Evolutionary conservation across 768 basidiomycete species (phyloP).

Genomic region (Suillus fuscotomentosus): DNA sequence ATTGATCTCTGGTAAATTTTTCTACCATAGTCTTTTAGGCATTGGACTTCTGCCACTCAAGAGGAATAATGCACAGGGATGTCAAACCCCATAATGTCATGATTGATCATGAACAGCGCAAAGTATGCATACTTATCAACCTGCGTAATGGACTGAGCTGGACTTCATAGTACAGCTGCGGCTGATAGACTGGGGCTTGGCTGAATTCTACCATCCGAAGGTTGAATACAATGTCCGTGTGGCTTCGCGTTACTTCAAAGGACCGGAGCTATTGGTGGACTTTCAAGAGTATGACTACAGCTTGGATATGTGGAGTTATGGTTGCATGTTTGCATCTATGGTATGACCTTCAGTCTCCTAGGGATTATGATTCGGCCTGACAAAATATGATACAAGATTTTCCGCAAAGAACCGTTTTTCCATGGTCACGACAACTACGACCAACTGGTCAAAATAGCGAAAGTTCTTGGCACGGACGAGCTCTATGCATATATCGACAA

Average conservation of each 20-base stretch:
- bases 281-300: slow-evolving; percentile 99
- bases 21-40: slow-evolving; percentile 48
- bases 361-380: background rate
- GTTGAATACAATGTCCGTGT: slow-evolving; percentile 98
- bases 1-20: slow-evolving; percentile 7
- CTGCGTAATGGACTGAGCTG: slow-evolving; percentile 3
- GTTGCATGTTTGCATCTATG: slow-evolving; percentile 99
- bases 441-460: slow-evolving; percentile 96
- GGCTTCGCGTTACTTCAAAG: slow-evolving; percentile 97
- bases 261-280: slow-evolving; percentile 93
- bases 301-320: slow-evolving; percentile 98
- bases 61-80: slow-evolving; percentile 98
- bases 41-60: slow-evolving; percentile 96
- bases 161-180: slow-evolving; percentile 58
- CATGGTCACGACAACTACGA: slow-evolving; percentile 99
- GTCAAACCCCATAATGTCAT: slow-evolving; percentile 99
- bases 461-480: slow-evolving; percentile 96
- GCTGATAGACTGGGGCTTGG: slow-evolving; percentile 98
- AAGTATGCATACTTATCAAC: slow-evolving; percentile 47
- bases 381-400: slow-evolving; percentile 59
- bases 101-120: slow-evolving; percentile 97
- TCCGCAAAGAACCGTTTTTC: slow-evolving; percentile 99
- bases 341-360: slow-evolving; percentile 40
- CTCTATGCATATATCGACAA: slow-evolving; percentile 90
- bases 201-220: slow-evolving; percentile 97